Base-by-base conservation (phyloP, 768 basidiomycete genomes). In the Boletus pseudo-olivaceus region DNA sequence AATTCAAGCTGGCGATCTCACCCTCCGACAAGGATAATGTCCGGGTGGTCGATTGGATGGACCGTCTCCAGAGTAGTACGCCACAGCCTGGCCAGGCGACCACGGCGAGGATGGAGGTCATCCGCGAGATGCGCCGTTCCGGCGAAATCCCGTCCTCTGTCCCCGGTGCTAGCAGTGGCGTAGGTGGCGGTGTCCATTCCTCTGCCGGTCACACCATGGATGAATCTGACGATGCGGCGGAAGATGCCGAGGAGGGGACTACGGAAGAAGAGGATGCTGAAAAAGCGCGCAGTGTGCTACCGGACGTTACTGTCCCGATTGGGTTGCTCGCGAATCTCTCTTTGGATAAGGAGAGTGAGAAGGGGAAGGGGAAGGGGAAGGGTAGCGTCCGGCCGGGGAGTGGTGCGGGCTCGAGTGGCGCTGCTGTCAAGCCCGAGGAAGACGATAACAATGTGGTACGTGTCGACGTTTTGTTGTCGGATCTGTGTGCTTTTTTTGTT, bases 1-100 rank as follows among this genome's bases (percentile, higher is more conserved):
- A 88, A 2, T 90, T 90, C 64, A 79, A 85, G 37, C 80, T 84
- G 79, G 87, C 88, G 6, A 88, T 87, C 0, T 87, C 88, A 0
- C 84, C 88, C 4, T 84, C 84, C 5, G 88, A 91, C 62, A 77
- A 80, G 48, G 81, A 81, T 60, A 88, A 89, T 53, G 69, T 78
- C 30, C 82, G 82, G 54, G 79, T 89, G 32, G 70, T 87, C n/a
- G 85, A 82, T 9, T 90, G 88, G 88, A 76, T 91, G 52, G 85
- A 90, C 57, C 82, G 82, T 6, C 73, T 88, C 0, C 82, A 87
- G 66, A 76, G 79, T 0, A 82, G 82, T 57, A 78, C 85, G 42
- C 80, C 77, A 33, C 75, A 76, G 17, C 71, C 74, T 2, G 78
- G 78, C 4, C 76, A 77, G 14, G 72, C 73, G 43, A 72, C 67